These are phyloP conservation scores for Anthracocystis walkeri DNA, from an alignment of 1,284 basidiomycete genomes.

Conservation along the genomic window DNA sequence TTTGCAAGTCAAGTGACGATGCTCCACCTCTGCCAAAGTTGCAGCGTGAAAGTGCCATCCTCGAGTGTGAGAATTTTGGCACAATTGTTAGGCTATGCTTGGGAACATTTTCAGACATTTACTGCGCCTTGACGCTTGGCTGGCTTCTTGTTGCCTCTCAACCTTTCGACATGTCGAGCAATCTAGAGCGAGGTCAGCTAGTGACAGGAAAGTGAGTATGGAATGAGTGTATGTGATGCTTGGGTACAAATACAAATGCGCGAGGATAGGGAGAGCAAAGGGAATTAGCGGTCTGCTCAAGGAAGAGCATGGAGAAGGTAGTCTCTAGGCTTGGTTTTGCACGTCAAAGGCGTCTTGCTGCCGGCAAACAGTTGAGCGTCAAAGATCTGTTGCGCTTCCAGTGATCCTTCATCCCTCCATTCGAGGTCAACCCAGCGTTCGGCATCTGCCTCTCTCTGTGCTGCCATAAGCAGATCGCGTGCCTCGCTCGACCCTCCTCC, in stretches of 20 bases:
- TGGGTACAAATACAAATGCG: slow-evolving; percentile 36
- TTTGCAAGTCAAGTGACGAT: background rate
- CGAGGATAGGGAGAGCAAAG: no score
- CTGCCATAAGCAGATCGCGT: slow-evolving; percentile 55
- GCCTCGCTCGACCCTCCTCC: slow-evolving; percentile 41
- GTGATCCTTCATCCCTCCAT: slow-evolving; percentile 55
- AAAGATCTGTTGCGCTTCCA: slow-evolving; percentile 48
- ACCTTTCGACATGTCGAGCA: background rate
- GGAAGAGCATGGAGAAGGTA: slow-evolving; percentile 51
- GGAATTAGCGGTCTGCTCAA: slow-evolving; percentile 14
- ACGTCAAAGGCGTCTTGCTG: slow-evolving; percentile 41
- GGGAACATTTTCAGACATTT: no score
- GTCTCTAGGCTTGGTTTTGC: slow-evolving; percentile 57
- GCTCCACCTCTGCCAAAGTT: slow-evolving; percentile 9
- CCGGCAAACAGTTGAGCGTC: slow-evolving; percentile 55
- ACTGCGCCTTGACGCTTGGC: background rate
- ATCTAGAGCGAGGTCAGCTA: background rate
- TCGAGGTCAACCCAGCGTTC: slow-evolving; percentile 68
- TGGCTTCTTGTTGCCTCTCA: background rate
- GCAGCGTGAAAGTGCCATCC: slow-evolving; percentile 13
- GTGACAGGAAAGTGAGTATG: background rate
- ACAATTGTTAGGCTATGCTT: background rate
- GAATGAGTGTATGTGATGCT: background rate
- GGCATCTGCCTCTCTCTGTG: slow-evolving; percentile 63
- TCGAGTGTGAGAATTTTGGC: slow-evolving; percentile 1